These are phyloP conservation scores for Dryas drummondii DNA, from an alignment of 306 rosid species.

Conservation along the genomic window DNA sequence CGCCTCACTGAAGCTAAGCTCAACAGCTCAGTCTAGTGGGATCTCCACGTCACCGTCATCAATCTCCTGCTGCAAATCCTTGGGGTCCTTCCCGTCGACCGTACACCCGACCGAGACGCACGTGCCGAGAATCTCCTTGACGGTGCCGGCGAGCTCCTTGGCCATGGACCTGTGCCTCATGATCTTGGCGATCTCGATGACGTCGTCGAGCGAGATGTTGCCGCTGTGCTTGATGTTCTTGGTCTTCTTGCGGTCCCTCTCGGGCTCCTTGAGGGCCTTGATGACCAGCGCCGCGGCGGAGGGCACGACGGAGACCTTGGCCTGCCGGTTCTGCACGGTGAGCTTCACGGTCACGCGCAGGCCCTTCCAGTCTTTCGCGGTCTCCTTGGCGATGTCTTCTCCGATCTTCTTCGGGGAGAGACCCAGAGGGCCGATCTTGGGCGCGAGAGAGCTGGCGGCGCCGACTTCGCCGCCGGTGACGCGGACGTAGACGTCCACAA, in stretches of 20 bases:
- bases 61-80: slow-evolving; percentile 86
- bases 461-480: slow-evolving; percentile 97
- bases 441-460: slow-evolving; percentile 90
- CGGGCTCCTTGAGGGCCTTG: slow-evolving; percentile 87
- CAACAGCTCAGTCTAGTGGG: slow-evolving; percentile 62
- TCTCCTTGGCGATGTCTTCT: slow-evolving; percentile 91
- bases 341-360: slow-evolving; percentile 84
- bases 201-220: slow-evolving; percentile 81
- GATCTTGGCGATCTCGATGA: slow-evolving; percentile 76
- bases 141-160: slow-evolving; percentile 64
- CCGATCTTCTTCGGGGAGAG: slow-evolving; percentile 93
- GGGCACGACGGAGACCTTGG: slow-evolving; percentile 84
- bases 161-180: slow-evolving; percentile 87
- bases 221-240: slow-evolving; percentile 86
- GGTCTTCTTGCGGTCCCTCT: slow-evolving; percentile 77
- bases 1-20: neutral
- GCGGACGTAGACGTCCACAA: slow-evolving; percentile 79
- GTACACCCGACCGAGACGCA: slow-evolving; percentile 93
- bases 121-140: slow-evolving; percentile 83
- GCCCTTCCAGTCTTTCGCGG: slow-evolving; percentile 96
- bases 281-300: slow-evolving; percentile 93
- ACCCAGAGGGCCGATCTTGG: slow-evolving; percentile 92
- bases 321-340: slow-evolving; percentile 93
- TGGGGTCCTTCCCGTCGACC: slow-evolving; percentile 81
- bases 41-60: slow-evolving; percentile 75